Conservation (phyloP, 2,329 filamentous ascomycete genomes). For the Knufia petricola region DNA sequence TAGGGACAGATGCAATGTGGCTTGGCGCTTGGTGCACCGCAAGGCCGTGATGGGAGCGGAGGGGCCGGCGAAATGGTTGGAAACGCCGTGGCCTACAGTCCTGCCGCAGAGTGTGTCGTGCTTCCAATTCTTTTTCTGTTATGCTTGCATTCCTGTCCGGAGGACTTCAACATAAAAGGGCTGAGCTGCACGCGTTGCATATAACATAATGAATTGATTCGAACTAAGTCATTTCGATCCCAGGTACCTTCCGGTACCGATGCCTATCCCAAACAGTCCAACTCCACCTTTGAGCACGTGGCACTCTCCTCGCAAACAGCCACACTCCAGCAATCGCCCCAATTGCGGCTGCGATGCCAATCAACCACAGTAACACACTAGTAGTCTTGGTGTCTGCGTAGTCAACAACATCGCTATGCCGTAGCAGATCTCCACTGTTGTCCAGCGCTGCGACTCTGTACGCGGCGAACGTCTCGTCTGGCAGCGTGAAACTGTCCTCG, state of each 20-base stretch:
- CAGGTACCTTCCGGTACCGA: not conserved
- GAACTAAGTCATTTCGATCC: conserved; percentile 1
- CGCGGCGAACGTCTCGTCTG: conserved; percentile 8
- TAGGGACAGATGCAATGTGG: no score
- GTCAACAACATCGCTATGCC: conserved; percentile 10
- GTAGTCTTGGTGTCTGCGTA: conserved; percentile 10
- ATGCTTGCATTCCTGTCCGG: no score
- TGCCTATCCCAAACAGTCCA: not conserved
- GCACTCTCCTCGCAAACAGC: not conserved
- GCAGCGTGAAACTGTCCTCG: conserved; percentile 16
- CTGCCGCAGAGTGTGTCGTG: no score
- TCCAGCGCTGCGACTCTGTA: conserved; percentile 16
- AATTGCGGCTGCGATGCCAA: not conserved
- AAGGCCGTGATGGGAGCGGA: no score
- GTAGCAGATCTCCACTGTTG: conserved; percentile 9
- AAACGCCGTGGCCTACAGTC: no score
- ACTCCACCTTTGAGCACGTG: not conserved
- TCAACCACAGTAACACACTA: conserved; percentile 14
- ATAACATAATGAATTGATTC: not conserved
- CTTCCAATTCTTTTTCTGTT: no score
- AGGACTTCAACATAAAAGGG: no score
- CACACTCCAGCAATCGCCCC: not conserved
- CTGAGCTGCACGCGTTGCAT: no score
- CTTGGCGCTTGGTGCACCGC: no score
- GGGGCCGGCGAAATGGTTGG: no score